phyloP scores from a whole-genome alignment of 2,329 filamentous ascomycete species.

The Fusarium penzigii region DNA sequence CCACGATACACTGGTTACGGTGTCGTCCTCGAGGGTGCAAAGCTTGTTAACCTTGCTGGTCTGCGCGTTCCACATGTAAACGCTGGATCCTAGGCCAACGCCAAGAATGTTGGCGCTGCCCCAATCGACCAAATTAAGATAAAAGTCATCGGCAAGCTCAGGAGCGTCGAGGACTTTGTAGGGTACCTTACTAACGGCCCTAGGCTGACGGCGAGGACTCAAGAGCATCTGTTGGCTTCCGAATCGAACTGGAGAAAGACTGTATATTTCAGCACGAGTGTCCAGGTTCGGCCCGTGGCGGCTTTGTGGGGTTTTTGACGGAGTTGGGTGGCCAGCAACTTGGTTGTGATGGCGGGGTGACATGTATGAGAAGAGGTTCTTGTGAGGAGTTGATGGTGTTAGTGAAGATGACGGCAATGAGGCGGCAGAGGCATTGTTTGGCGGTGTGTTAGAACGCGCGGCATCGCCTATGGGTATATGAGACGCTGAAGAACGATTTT shows the following conservation, averaged over 20 bases:
- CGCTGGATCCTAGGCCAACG: constrained; percentile 87
- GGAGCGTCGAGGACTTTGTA: constrained; percentile 98
- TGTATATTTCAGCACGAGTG: constrained; percentile 90
- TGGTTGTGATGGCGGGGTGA: constrained; percentile 70
- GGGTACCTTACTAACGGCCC: constrained; percentile 91
- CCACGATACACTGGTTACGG: constrained; percentile 96
- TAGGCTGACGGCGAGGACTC: constrained; percentile 82
- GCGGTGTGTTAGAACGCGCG: constrained; percentile 79
- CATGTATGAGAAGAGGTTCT: constrained; percentile 93
- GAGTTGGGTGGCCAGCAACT: constrained; percentile 80
- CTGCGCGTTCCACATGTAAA: constrained; percentile 98
- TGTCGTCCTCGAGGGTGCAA: constrained; percentile 89
- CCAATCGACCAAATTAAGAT: constrained; percentile 97
- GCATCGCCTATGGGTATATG: constrained; percentile 62
- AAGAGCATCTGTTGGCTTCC: constrained; percentile 92
- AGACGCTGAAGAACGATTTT: constrained; percentile 48
- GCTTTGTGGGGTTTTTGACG: constrained; percentile 85
- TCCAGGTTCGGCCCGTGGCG: constrained; percentile 87
- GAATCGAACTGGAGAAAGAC: constrained; percentile 88
- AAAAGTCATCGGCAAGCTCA: constrained; percentile 95
- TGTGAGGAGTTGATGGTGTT: constrained; percentile 93
- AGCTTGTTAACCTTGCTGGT: constrained; percentile 90
- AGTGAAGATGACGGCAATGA: constrained; percentile 71
- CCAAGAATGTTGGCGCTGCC: constrained; percentile 92
- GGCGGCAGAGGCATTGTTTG: constrained; percentile 61